phyloP scores from a whole-genome alignment of 108 stramenopile species.

The Phaeodactylum tricornutum region DNA sequence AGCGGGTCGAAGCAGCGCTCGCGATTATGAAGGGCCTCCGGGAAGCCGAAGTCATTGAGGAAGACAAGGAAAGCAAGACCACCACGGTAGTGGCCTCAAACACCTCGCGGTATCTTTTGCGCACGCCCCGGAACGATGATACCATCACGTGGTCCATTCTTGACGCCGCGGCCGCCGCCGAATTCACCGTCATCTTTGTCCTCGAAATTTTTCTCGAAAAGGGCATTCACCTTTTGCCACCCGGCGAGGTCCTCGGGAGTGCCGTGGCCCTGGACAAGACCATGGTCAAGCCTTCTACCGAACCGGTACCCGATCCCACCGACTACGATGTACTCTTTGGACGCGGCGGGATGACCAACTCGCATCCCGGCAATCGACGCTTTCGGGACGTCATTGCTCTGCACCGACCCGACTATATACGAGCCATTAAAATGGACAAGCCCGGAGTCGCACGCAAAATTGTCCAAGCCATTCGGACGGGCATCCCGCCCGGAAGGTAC shows the following conservation, averaged over 20 bases:
- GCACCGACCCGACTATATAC: slow-evolving; percentile 63
- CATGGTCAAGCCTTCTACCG: not conserved
- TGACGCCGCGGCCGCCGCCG: slow-evolving; percentile 5
- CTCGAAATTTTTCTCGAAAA: slow-evolving; percentile 43
- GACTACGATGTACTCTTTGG: slow-evolving; percentile 40
- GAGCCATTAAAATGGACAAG: slow-evolving; percentile 63
- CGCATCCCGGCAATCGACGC: slow-evolving; percentile 59
- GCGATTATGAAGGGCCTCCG: slow-evolving; percentile 2
- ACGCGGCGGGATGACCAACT: slow-evolving; percentile 71
- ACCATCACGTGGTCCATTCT: slow-evolving; percentile 1
- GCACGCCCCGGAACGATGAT: not conserved
- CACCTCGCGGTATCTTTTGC: slow-evolving; percentile 1
- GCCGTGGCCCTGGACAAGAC: not conserved
- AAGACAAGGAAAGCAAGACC: slow-evolving; percentile 1
- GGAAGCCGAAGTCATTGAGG: not conserved
- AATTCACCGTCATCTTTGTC: slow-evolving; percentile 28
- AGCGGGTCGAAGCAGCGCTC: slow-evolving; percentile 22
- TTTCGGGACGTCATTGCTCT: slow-evolving; percentile 70
- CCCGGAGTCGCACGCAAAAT: slow-evolving; percentile 68
- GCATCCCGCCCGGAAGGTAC: slow-evolving; percentile 33
- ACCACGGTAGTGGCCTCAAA: slow-evolving; percentile 1
- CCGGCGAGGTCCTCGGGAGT: slow-evolving; percentile 7
- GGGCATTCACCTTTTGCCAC: slow-evolving; percentile 11
- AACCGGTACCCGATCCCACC: not conserved
- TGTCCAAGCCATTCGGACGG: slow-evolving; percentile 50